These are phyloP conservation scores for Podaxis sp. DNA, from an alignment of 768 basidiomycete species.

Conservation along the genomic window DNA sequence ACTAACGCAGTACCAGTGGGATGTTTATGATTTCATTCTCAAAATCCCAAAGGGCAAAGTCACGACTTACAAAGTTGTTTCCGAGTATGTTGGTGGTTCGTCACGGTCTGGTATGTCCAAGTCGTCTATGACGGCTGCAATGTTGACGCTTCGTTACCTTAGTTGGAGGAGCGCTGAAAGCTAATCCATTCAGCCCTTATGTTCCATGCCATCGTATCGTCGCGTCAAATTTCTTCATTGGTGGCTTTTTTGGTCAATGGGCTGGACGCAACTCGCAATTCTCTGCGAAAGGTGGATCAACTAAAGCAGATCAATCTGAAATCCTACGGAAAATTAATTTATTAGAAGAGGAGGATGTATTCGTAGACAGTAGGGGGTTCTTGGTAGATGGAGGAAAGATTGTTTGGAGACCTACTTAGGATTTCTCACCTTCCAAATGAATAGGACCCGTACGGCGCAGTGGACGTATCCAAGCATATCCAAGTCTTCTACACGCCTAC, in stretches of 20 bases:
- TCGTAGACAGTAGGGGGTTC: background rate
- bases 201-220: conserved; percentile 62
- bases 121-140: background rate
- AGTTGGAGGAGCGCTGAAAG: background rate
- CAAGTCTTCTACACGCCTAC: no score
- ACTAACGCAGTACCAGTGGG: conserved; percentile 57
- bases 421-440: background rate
- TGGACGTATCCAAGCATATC: no score
- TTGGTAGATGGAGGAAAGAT: background rate
- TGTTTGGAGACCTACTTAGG: conserved; percentile 1
- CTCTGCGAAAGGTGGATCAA: background rate
- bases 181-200: background rate
- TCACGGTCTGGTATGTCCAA: conserved; percentile 56
- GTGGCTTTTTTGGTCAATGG: conserved; percentile 68
- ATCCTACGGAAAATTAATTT: background rate
- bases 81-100: conserved; percentile 53
- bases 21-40: conserved; percentile 53
- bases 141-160: background rate
- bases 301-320: background rate
- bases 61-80: conserved; percentile 57
- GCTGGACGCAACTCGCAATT: conserved; percentile 25
- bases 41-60: conserved; percentile 53
- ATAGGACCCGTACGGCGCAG: background rate
- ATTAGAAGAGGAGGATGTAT: background rate
- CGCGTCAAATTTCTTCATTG: conserved; percentile 57